Percentiles rank a stretch among this genome's conserved stretches.
phyloP scores from a whole-genome alignment of 345 rosid species.

The Durio zibethinus region DNA sequence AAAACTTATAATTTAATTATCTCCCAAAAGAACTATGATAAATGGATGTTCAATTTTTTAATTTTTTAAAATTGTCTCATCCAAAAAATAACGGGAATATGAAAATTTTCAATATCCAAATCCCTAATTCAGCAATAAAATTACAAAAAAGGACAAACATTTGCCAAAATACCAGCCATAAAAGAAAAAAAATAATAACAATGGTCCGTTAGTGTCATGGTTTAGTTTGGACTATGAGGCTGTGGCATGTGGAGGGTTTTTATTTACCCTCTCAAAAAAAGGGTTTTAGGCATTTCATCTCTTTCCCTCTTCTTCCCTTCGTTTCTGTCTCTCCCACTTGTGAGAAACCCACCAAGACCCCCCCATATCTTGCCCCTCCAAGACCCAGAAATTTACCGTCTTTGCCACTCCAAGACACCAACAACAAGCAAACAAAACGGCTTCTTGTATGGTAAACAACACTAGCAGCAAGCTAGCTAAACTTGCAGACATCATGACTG shows the following conservation, averaged over 20 bases:
- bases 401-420: slow-evolving; percentile 11
- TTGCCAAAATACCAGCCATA: not conserved
- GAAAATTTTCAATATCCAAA: not conserved
- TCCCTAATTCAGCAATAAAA: not conserved
- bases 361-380: slow-evolving; percentile 10
- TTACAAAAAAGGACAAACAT: not conserved
- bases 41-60: not conserved
- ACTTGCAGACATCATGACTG: slow-evolving; percentile 42
- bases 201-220: not conserved
- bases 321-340: slow-evolving; percentile 29
- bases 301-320: not conserved
- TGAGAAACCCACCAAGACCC: slow-evolving; percentile 1
- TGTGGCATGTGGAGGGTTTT: slow-evolving; percentile 4
- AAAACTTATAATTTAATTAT: no score
- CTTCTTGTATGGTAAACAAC: slow-evolving; percentile 21
- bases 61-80: not conserved
- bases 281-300: slow-evolving; percentile 28
- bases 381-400: not conserved
- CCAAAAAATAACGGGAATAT: not conserved
- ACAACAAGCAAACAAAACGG: slow-evolving; percentile 33
- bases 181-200: not conserved
- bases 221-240: not conserved
- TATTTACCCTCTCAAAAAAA: slow-evolving; percentile 2
- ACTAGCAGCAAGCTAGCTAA: slow-evolving; percentile 49
- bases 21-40: no score